Base-by-base conservation (phyloP, 352 stramenopile genomes). In the Pythium plurisporium region DNA sequence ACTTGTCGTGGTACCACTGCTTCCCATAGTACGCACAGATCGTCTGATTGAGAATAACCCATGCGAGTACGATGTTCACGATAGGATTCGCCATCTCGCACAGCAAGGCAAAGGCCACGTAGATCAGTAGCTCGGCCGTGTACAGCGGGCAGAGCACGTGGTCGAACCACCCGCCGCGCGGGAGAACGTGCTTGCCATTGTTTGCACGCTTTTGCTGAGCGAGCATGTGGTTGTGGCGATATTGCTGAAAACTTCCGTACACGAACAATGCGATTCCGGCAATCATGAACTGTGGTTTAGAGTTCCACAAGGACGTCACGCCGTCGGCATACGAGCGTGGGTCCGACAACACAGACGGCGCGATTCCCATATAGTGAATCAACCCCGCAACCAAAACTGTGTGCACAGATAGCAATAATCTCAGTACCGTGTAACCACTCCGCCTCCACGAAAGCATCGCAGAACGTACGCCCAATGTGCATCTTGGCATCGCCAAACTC, bases 401-500 rank as follows among this genome's bases (percentile, higher is more conserved):
- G 61, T 29, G 68, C 29, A 63, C 29, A 40, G 12, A 47, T 14
- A 20, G 8, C 11, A 29, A 27, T 29, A 5, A 33, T 33, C 15
- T 27, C 15, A 53, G 22, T 20, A n/a, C n/a, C n/a, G n/a, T n/a
- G n/a, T n/a, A n/a, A n/a, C n/a, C n/a, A n/a, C n/a, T n/a, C n/a
- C n/a, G n/a, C n/a, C n/a, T 30, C 2, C 20, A 25, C 6, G 7
- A 20, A 17, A 36, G 33, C 1, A 27, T 14, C 4, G 14, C 38
- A 42, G 36, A 5, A 45, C 60, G 41, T 62, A 74, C 69, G 20
- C 25, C 41, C 44, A 19, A 74, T 45, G 56, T 91, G 76, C 79
- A 91, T 91, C 37, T 54, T 84, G 22, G 81, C 64, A 26, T 76
- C 42, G 8, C 81, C 79, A 57, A 89, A 91, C 52, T 84, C 68